phyloP scores from a whole-genome alignment of 805 yeast genomes.

The Cyberlindnera petersonii region DNA sequence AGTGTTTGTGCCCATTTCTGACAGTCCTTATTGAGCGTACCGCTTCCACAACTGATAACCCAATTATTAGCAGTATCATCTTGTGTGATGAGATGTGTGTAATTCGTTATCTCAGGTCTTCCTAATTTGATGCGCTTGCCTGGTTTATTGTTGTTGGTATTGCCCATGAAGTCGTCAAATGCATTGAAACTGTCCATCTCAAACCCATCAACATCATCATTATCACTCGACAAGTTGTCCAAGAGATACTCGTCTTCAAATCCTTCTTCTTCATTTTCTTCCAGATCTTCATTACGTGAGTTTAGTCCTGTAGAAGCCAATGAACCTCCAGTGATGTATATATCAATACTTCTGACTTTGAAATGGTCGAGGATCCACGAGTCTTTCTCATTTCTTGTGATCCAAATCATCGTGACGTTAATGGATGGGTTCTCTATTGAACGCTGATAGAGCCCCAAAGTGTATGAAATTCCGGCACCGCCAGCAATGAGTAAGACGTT shows the following conservation, averaged over 20 bases:
- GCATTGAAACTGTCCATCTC: constrained; percentile 23
- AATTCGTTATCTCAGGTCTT: constrained; percentile 37
- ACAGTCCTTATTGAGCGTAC: constrained; percentile 39
- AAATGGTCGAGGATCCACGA: constrained; percentile 42
- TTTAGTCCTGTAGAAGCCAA: too few relatives aligned
- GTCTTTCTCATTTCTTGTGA: constrained; percentile 44
- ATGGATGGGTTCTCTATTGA: constrained; percentile 29
- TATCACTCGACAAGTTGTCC: constrained; percentile 21
- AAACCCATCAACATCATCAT: too few relatives aligned
- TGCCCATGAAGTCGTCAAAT: constrained; percentile 17
- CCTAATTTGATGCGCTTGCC: constrained; percentile 24
- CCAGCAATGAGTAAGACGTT: constrained; percentile 58
- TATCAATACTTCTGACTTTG: constrained; percentile 31
- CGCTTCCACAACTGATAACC: constrained; percentile 60
- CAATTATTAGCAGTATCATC: constrained; percentile 37
- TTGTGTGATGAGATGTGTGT: constrained; percentile 31
- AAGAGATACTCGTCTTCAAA: constrained; percentile 21
- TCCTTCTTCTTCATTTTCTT: constrained; percentile 3
- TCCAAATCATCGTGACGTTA: constrained; percentile 49
- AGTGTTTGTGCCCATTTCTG: constrained; percentile 34
- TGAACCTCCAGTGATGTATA: constrained; percentile 35
- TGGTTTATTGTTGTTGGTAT: constrained; percentile 1
- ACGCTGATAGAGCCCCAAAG: constrained; percentile 47
- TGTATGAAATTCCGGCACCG: constrained; percentile 70
- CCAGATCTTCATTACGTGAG: constrained; percentile 15